Base-by-base conservation (phyloP, 1,139 yeast species). In the Sugiyamaella novakii region DNA sequence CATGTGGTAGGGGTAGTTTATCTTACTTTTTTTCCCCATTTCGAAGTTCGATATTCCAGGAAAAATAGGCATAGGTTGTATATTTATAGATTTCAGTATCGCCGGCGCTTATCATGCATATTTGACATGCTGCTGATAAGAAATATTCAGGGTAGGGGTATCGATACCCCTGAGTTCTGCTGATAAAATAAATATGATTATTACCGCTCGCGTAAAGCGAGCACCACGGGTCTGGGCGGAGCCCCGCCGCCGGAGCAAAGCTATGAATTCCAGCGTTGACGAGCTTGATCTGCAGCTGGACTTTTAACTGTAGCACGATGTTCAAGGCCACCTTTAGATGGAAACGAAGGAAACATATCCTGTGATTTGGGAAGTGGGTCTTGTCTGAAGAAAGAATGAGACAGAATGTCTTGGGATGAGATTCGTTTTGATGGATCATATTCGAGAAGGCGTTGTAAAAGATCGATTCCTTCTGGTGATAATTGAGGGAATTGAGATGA, bases 391-490 rank as follows among this genome's bases (percentile, higher is more conserved):
- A 86, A 91, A 1, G 72, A 72, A 66, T 87, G 88, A 25, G 70
- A 56, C 24, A 86, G 69, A 0, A 92, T 89, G 14, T 75, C 74
- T 1, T 65, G 63, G 0, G 94, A 89, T 0, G 79, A 72, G 10
- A 81, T 68, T 60, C 98, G 75, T 36, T 74, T 70, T 1, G 58
- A 49, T 5, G 97, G 97, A 62, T 89, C 81, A 64, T 87, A 75
- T 34, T 72, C 67, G 43, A 92, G 73, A 54, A 91, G 66, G 28
- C 75, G 72, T 27, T 65, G 59, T 0, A 94, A 88, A 47, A 91
- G 72, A 49, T 84, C 81, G 59, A 80, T 78, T 53, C 89, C 81
- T 25, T 74, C 73, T 3, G 75, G 75, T 58, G 88, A 75, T 10
- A 78, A 64, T 1, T 68, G 37, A 3, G 49, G 48, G 40, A 56